phyloP scores from a whole-genome alignment of 169 alveolate species.

The Plasmodium relictum region DNA sequence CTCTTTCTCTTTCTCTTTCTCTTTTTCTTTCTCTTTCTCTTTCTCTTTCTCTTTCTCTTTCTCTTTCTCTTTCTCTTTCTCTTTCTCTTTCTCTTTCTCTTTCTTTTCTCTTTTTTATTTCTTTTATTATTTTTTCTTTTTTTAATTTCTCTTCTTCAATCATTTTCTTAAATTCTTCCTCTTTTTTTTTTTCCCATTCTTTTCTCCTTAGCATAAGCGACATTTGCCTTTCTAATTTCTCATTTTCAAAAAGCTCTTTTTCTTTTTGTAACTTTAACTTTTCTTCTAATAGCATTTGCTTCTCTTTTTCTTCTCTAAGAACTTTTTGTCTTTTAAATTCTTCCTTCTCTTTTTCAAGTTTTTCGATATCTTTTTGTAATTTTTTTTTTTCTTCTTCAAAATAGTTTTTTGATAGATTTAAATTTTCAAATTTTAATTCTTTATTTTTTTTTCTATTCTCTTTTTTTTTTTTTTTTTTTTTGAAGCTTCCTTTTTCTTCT shows the following conservation, averaged over 20 bases:
- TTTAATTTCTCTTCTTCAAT: background rate
- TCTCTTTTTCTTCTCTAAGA: conserved; percentile 25
- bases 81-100: background rate
- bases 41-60: background rate
- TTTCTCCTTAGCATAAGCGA: conserved; percentile 33
- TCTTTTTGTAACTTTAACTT: conserved; percentile 77
- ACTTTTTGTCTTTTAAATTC: conserved; percentile 37
- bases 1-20: background rate
- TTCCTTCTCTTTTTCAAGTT: conserved; percentile 52
- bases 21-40: background rate
- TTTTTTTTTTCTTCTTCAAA: conserved; percentile 66
- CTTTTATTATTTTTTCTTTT: background rate
- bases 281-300: conserved; percentile 78
- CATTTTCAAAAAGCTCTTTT: conserved; percentile 72
- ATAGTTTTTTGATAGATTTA: conserved; percentile 31
- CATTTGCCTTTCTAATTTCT: conserved; percentile 19
- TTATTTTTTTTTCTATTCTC: conserved; percentile 9
- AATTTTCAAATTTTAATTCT: conserved; percentile 37
- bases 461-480: conserved; percentile 13
- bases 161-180: conserved; percentile 1
- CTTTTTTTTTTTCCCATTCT: conserved; percentile 34
- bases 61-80: conserved; percentile 1
- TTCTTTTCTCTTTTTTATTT: background rate
- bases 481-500: background rate
- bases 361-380: conserved; percentile 62